Base-by-base conservation (phyloP, 371 early-diverging fungal species). In the Conidiobolus incongruus region DNA sequence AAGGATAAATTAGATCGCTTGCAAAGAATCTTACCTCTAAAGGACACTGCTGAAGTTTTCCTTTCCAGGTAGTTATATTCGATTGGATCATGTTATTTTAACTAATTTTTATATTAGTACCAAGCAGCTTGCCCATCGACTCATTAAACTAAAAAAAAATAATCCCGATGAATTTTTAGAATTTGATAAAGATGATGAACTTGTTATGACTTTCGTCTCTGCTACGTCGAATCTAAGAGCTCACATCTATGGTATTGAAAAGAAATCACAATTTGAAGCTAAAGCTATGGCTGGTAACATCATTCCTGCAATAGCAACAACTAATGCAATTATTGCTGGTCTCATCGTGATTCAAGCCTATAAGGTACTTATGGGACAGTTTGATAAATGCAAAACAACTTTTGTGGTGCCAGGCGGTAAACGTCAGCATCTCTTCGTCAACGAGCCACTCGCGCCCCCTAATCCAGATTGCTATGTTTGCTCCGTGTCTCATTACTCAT, bases 251-350 rank as follows among this genome's bases (percentile, higher is more conserved):
- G 67, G 65, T 19, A 90, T 97, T 45, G 65, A 66, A 12, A 51
- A 55, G 37, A 77, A 82, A 50, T 80, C 79, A 35, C 61, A 75
- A 16, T 97, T 95, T 55, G 71, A 80, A 35, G 75, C 81, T 15
- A 94, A 94, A 68, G 33, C 47, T 32, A 41, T 44, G 44, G 48
- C 48, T 0, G 90, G 93, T 12, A 92, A 92, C 54, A 99, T 99
- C 45, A 99, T 99, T 39, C 99, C 99, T 1, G 98, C 99, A n/a
- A 94, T 99, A 48, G 98, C 99, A 17, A 98, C 99, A 0, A 97
- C 99, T 4, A 99, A 99, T 50, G 98, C 99, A 4, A 82, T 98
- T 29, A 76, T 99, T 49, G 90, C 98, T 17, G 99, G 99, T 2
- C 60, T 94, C 51, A 85, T 91, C 36, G 81, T 90, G 10, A 66